These are phyloP conservation scores for Fusarium sp. DNA, from an alignment of 2,329 filamentous ascomycete species.

Conservation along the genomic window DNA sequence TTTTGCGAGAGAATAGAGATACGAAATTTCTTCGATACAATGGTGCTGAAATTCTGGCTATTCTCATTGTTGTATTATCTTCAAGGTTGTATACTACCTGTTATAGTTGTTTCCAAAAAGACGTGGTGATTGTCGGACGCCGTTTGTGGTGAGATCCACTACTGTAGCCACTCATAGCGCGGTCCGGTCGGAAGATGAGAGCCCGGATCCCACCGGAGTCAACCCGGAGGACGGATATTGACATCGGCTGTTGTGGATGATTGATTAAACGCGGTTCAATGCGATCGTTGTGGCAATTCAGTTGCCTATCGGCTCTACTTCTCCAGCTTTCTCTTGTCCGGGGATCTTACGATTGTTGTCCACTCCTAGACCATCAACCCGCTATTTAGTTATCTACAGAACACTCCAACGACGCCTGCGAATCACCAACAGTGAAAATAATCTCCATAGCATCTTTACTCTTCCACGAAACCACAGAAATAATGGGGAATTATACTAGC, in stretches of 20 bases:
- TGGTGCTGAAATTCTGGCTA: constrained; percentile 1
- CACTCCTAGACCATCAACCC: neutral
- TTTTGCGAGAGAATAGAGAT: constrained; percentile 7
- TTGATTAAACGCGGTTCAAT: neutral
- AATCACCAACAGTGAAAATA: neutral
- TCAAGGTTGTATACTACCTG: neutral
- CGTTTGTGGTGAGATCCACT: neutral
- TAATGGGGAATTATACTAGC: constrained; percentile 28
- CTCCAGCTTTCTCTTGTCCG: neutral
- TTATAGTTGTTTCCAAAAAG: neutral
- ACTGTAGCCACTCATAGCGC: constrained; percentile 23
- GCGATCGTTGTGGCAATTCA: neutral
- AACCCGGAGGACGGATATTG: neutral
- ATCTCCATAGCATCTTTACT: too few species aligned
- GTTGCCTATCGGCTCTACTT: neutral
- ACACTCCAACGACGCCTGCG: neutral
- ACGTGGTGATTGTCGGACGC: neutral
- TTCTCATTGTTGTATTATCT: neutral
- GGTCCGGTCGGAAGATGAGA: constrained; percentile 36
- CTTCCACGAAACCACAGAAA: neutral
- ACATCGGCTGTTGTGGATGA: neutral
- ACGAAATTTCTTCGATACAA: constrained; percentile 3
- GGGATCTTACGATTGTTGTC: neutral
- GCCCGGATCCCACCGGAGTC: neutral
- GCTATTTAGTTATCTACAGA: neutral